phyloP scores from a whole-genome alignment of 2,329 filamentous ascomycete genomes.

The Penicillium vulpinum region DNA sequence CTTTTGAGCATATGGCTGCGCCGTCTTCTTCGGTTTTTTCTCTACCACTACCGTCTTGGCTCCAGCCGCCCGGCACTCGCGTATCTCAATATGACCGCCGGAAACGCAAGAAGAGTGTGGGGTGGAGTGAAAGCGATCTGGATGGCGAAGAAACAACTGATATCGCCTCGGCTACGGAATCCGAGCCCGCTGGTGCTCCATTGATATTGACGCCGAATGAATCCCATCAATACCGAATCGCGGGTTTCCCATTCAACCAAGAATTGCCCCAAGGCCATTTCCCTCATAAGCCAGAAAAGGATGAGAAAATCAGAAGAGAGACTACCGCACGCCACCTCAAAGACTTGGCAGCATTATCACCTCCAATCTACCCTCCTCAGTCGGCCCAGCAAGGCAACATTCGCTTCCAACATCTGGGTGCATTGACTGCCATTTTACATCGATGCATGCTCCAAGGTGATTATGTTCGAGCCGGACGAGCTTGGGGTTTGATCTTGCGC shows the following conservation, averaged over 20 bases:
- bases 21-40: conserved; percentile 39
- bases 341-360: conserved; percentile 33
- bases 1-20: conserved; percentile 24
- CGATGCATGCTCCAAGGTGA: conserved; percentile 70
- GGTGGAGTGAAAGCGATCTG: conserved; percentile 28
- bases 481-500: conserved; percentile 72
- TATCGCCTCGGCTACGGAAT: conserved; percentile 26
- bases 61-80: conserved; percentile 38
- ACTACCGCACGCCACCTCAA: conserved; percentile 19
- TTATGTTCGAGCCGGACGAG: conserved; percentile 68
- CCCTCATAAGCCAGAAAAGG: conserved; percentile 38
- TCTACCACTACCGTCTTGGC: conserved; percentile 40
- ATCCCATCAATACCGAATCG: conserved; percentile 45
- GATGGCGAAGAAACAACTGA: conserved; percentile 32
- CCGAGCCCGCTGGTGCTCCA: conserved; percentile 22
- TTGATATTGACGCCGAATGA: conserved; percentile 42
- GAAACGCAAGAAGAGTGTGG: conserved; percentile 34
- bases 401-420: conserved; percentile 59
- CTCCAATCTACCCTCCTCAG: conserved; percentile 37
- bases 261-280: conserved; percentile 44
- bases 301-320: conserved; percentile 9
- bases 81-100: conserved; percentile 36
- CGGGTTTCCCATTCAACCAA: conserved; percentile 41
- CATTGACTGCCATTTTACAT: conserved; percentile 70
- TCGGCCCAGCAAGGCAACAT: conserved; percentile 37